phyloP scores from a whole-genome alignment of 2,329 filamentous ascomycete genomes.

The Trichoderma sp. region DNA sequence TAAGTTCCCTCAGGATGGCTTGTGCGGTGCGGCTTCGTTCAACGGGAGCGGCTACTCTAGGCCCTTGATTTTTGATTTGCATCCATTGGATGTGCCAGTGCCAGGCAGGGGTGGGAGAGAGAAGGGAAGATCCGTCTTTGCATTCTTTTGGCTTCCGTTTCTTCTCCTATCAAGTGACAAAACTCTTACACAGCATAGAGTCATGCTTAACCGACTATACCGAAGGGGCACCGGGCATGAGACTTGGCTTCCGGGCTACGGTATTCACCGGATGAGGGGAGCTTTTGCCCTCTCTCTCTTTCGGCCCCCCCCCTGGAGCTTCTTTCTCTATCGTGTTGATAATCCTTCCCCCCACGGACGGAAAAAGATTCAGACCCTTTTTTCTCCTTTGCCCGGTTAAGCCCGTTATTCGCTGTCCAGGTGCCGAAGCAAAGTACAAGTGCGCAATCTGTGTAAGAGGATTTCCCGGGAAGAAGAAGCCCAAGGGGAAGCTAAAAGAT shows the following conservation, averaged over 20 bases:
- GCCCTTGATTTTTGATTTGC: background rate
- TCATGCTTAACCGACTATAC: constrained; percentile 16
- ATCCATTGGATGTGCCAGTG: background rate
- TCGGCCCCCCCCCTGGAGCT: background rate
- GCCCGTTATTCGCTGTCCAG: background rate
- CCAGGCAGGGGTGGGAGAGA: background rate
- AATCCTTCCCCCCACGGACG: background rate
- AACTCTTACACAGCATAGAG: background rate
- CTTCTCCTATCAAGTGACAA: background rate
- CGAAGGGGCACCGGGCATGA: constrained; percentile 4
- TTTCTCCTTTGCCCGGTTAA: background rate
- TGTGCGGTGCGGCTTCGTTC: background rate
- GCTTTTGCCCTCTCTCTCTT: background rate
- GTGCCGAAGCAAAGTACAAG: background rate
- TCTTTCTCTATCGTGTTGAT: background rate
- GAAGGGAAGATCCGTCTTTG: background rate
- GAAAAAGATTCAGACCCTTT: background rate
- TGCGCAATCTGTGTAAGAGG: background rate
- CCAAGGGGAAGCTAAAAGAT: background rate
- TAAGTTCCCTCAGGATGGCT: background rate
- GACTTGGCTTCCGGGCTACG: background rate
- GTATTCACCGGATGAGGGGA: constrained; percentile 16
- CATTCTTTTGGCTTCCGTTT: background rate
- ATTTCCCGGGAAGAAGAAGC: constrained; percentile 15
- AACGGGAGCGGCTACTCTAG: constrained; percentile 18